Evolutionary conservation across 2,329 filamentous ascomycete genomes (phyloP), one percentile per base, ranked within the genome.

Genomic region (Cordyceps javanica): DNA sequence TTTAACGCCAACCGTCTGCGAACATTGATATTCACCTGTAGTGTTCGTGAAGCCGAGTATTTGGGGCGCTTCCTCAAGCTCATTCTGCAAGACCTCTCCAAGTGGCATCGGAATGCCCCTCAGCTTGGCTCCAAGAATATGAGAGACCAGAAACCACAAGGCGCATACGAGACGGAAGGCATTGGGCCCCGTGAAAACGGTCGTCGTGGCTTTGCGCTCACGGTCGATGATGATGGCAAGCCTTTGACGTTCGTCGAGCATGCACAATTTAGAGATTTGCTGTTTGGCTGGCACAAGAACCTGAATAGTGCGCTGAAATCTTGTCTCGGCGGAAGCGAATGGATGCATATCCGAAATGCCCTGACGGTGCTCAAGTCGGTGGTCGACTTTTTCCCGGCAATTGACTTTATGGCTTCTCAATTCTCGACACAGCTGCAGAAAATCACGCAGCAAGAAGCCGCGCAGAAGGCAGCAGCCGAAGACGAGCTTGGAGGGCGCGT

Each of bases 341-440:
- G 94, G 82, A 97, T 97, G 88, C 92, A 97, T 70, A 96, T 97
- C 68, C 87, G 93, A 57, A 99, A 99, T 69, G 91, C 91, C 45
- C 95, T 97, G 63, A 94, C 89, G 59, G 81, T 97, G 4, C 78
- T 99, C 59, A 95, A 94, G 69, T 82, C 84, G 11, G 80, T 96
- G 49, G 82, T 90, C 25, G 85, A 91, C 52, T 82, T 86, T 66
- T 99, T 96, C 78, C 95, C 94, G 4, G 88, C 87, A 16, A 84
- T 97, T 59, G 91, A 96, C 67, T 94, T 91, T 70, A 93, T 96
- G 80, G 94, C 90, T 34, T 79, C 77, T 39, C 81, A 82, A 63
- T 85, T 87, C 60, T 79, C 82, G 32, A 76, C 81, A 36, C 80
- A 89, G 63, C 77, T 90, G 21, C 82, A 85, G 62, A 79, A 77